Evolutionary conservation across 2,329 filamentous ascomycete species (phyloP).

Genomic region (Corynespora cassiicola): DNA sequence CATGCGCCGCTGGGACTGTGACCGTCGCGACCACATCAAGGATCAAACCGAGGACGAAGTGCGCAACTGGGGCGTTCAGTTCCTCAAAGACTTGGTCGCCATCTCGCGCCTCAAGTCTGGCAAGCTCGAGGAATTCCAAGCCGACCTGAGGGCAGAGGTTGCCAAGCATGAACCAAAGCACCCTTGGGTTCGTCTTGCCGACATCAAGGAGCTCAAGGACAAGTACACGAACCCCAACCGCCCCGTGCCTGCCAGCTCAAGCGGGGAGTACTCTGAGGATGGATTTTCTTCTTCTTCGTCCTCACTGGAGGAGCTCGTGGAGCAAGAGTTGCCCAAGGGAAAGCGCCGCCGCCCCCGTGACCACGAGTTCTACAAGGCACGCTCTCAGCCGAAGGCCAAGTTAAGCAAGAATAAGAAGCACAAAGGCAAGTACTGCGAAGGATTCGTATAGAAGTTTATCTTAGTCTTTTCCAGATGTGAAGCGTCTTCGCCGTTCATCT

Average conservation of each 20-base stretch:
- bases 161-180: constrained; percentile 32
- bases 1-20: constrained; percentile 45
- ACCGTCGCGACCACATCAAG: constrained; percentile 41
- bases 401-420: constrained; percentile 28
- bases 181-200: constrained; percentile 36
- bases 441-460: constrained; percentile 3
- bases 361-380: constrained; percentile 37
- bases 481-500: constrained; percentile 35
- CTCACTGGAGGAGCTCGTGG: constrained; percentile 37
- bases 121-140: constrained; percentile 32
- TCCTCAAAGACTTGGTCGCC: constrained; percentile 40
- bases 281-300: constrained; percentile 30
- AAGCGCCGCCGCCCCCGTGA: constrained; percentile 24
- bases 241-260: constrained; percentile 8
- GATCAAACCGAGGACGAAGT: constrained; percentile 40
- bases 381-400: constrained; percentile 25
- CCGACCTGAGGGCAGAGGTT: constrained; percentile 31
- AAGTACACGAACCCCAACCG: constrained; percentile 33
- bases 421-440: not conserved
- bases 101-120: constrained; percentile 37
- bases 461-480: not conserved
- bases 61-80: constrained; percentile 45
- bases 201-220: constrained; percentile 37
- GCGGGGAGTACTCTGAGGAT: constrained; percentile 17
- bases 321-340: constrained; percentile 27